Evolutionary conservation across 106 monocot genomes (phyloP), one percentile per base, ranked within the genome.

Genomic region (Dendrobium nobile): DNA sequence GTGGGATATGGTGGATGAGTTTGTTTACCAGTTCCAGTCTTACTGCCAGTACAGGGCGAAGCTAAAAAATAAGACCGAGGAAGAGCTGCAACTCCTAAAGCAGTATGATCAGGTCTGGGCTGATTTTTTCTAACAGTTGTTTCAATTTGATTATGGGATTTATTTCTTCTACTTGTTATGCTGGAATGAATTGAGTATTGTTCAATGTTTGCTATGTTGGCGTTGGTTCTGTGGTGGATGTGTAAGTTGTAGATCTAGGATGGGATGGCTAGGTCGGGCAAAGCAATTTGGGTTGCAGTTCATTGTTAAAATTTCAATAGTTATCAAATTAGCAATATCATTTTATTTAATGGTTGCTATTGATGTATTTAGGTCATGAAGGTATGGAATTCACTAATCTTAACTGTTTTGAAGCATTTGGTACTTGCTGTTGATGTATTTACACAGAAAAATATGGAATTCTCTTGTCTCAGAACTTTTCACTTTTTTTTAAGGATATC

Each of bases 1-100:
- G 15, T 98, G 97, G 97, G 97, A 98, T 65, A 98, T 98, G 97
- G 92, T 98, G 0, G 97, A 98, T 54, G 97, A 98, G 85, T 98
- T 98, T 47, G 97, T 98, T 0, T 98, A 98, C 77, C 97, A 98
- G 87, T 98, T 98, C 75, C 97, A 98, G 89, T 86, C 86, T 56
- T 91, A 87, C 44, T 98, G 97, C 81, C 97, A 98, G 88, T 98
- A 92, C 70, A 78, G 92, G 65, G 90, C 97, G 10, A 98, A 98
- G 87, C 82, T 98, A 44, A 98, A 92, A 88, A 91, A 37, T 70
- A 89, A 85, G 82, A 94, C 87, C 2, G 85, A 92, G 33, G 97
- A 94, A 61, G 97, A 98, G 82, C 61, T 98, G 59, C 84, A 91
- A 84, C 85, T 94, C 7, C 88, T 98, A 33, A 81, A 88, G 75